Evolutionary conservation across 2,329 filamentous ascomycete species (phyloP), one percentile per base, ranked within the genome.

Genomic region (Botrytis fragariae): DNA sequence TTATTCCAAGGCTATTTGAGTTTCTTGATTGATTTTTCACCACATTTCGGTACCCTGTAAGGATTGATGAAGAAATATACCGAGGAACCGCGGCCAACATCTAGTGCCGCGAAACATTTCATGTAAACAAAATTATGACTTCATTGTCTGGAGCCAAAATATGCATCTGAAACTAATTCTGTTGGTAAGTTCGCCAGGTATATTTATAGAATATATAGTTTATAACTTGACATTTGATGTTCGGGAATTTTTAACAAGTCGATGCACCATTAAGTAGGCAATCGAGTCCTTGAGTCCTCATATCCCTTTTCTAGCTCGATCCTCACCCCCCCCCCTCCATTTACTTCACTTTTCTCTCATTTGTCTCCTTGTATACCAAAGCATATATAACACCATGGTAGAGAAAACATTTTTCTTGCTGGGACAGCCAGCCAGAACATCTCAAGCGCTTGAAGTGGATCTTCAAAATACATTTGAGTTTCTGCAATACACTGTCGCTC

Each of bases 391-490:
- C 5, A 61, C 12, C 3, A 72, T 72, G 71, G 71, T 48, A 16
- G 37, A 59, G 22, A 69, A 72, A 39, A 60, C 62, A 37, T 76
- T 76, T 44, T 42, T 72, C 35, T 69, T 76, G 22, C 32, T 75
- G 22, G 74, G 75, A 12, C 63, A 74, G 48, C 72, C 57, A 25
- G 51, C 74, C 12, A 71, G 39, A 6, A 74, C 65, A 25, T 32
- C 71, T 37, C 60, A 74, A 62, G 57, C 72, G 16, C 64, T 75
- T 54, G 65, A 75, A 14, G 45, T 76, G 3, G 69, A 76, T 59
- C 48, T 72, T n/a, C 72, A 72, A 18, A 74, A 72, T 60, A 73
- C 74, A 5, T 74, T 76, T 18, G 74, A 76, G 48, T 64, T 54
- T 20, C 35, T 76, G 16, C 74, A 76, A 69, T 59, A 75, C 35